phyloP scores from a whole-genome alignment of 2,329 filamentous ascomycete genomes.

The Blumeria graminis region DNA sequence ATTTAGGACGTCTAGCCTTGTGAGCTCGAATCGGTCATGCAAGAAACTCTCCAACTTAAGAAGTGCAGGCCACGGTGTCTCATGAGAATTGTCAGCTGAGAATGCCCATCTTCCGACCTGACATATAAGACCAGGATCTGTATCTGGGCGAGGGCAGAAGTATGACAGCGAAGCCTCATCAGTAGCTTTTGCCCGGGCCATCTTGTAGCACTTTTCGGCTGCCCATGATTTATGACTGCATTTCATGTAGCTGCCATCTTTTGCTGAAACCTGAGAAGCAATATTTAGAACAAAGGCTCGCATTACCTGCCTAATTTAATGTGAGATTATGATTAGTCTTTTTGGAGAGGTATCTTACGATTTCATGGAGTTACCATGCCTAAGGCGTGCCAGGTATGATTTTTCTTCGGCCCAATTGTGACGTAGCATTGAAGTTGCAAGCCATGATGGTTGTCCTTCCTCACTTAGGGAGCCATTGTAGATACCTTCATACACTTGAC shows the following conservation, averaged over 20 bases:
- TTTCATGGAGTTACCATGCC: neutral
- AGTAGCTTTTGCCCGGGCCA: neutral
- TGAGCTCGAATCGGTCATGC: neutral
- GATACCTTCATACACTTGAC: neutral
- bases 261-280: conserved; percentile 1
- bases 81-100: neutral
- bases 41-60: neutral
- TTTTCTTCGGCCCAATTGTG: neutral
- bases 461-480: neutral
- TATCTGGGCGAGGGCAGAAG: neutral
- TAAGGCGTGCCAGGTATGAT: neutral
- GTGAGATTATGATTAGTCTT: neutral
- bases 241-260: conserved; percentile 3
- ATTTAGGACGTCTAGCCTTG: neutral
- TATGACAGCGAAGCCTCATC: neutral
- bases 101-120: neutral
- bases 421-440: neutral
- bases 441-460: neutral
- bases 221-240: conserved; percentile 2
- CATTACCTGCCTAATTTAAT: conserved; percentile 1
- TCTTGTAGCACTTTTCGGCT: neutral
- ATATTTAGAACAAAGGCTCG: neutral
- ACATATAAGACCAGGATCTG: neutral
- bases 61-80: neutral
- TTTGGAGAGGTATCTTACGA: neutral